Base-by-base conservation (phyloP, 2,329 filamentous ascomycete genomes). In the Septoria petroselini region DNA sequence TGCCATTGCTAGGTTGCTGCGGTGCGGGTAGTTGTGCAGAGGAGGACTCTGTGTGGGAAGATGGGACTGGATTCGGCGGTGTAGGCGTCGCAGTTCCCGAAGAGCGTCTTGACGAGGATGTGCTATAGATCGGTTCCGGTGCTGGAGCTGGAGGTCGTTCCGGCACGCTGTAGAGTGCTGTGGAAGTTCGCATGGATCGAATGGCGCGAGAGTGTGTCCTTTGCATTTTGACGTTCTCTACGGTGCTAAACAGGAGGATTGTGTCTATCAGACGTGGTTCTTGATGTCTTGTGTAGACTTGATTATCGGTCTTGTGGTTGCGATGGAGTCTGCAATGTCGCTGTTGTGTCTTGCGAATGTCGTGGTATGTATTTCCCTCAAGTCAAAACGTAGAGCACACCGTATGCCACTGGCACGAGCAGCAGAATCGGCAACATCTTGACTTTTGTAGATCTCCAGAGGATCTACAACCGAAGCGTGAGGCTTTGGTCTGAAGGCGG, bases 351-450 rank as follows among this genome's bases (percentile, higher is more conserved):
- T 39, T 33, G 14, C 7, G 34, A 30, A 27, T 6, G 21, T 47
- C 18, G 34, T 40, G 14, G 8, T 30, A 23, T 19, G 14, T 30
- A 39, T 25, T 11, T 45, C 17, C 23, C 34, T 53, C 50, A 53
- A 34, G 50, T 53, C 45, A 53, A 53, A 40, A 49, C 50, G 35
- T 48, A 53, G 18, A 53, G 50, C 18, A 46, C 50, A 18, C 44
- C 50, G n/a, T 53, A 53, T 37, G 50, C 50, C 50, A 53, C 31
- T 29, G 50, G 50, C 40, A 53, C 50, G 21, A 53, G 33, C 14
- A 53, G 33, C 33, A 53, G 35, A 14, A 53, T 29, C 23, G 50
- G 50, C 45, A 48, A 41, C 50, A 53, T 53, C 23, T 44, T 45
- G 50, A 21, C 34, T 23, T 33, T 43, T 39, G 34, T 34, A 48